Evolutionary conservation across 768 basidiomycete genomes (phyloP).

Genomic region (Termitomyces sp.): DNA sequence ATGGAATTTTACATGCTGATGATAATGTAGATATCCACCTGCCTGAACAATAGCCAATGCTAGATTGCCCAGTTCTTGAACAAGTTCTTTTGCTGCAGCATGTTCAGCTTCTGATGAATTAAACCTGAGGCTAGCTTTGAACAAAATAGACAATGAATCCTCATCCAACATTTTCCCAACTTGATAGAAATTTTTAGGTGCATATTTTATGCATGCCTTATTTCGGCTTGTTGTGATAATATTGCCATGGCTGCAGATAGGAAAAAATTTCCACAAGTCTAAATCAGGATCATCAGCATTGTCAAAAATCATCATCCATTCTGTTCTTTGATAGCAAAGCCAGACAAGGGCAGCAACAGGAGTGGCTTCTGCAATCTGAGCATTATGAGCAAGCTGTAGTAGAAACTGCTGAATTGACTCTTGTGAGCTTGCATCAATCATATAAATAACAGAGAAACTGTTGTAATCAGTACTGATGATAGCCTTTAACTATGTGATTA

Average conservation of each 20-base stretch:
- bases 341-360: neutral
- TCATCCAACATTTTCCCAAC: neutral
- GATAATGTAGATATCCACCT: neutral
- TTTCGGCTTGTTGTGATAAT: slow-evolving; percentile 5
- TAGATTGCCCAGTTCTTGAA: slow-evolving; percentile 2
- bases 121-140: neutral
- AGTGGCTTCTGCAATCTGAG: neutral
- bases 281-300: neutral
- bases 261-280: neutral
- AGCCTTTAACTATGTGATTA: neutral
- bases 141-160: neutral
- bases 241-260: slow-evolving; percentile 2
- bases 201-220: neutral
- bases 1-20: neutral
- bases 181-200: neutral
- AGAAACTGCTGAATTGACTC: neutral
- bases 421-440: neutral
- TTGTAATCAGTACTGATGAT: neutral
- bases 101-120: neutral
- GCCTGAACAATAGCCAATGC: slow-evolving; percentile 1
- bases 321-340: neutral
- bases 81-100: neutral
- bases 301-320: neutral
- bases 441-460: neutral
- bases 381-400: neutral